Evolutionary conservation across 805 yeast species (phyloP).

Genomic region (Myxozyma geophila): DNA sequence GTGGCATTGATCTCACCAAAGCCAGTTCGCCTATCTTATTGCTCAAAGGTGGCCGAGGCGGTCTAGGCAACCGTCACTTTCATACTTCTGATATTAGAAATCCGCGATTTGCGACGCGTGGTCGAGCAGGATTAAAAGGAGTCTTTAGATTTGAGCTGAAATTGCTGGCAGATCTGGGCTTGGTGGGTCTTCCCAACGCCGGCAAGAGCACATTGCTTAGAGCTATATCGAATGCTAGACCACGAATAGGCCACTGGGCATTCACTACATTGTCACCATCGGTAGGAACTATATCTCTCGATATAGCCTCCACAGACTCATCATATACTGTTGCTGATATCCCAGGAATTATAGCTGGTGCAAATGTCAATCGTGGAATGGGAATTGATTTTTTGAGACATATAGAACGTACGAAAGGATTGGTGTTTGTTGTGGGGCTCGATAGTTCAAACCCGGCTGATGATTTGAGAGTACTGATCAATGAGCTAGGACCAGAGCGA

Average conservation of each 20-base stretch:
- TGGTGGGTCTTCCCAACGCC: conserved; percentile 95
- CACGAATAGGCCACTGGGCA: conserved; percentile 95
- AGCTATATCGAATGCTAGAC: conserved; percentile 86
- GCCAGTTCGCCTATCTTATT: conserved; percentile 69
- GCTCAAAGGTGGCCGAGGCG: conserved; percentile 88
- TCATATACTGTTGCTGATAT: conserved; percentile 95
- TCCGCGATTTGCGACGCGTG: conserved; percentile 84
- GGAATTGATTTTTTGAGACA: conserved; percentile 92
- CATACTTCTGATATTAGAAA: conserved; percentile 80
- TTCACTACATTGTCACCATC: conserved; percentile 93
- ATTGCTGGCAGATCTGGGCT: conserved; percentile 87
- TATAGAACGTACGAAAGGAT: conserved; percentile 86
- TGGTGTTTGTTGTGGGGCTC: conserved; percentile 83
- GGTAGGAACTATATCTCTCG: conserved; percentile 78
- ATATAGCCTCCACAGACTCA: conserved; percentile 56
- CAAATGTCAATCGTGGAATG: conserved; percentile 81
- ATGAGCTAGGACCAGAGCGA: conserved; percentile 72
- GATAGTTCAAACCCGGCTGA: conserved; percentile 67
- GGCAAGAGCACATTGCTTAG: conserved; percentile 90
- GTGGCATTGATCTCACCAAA: conserved; percentile 76
- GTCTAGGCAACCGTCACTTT: conserved; percentile 96
- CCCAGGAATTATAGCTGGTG: conserved; percentile 93
- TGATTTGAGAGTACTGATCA: conserved; percentile 65
- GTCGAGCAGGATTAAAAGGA: conserved; percentile 69
- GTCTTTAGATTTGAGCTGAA: conserved; percentile 81